Evolutionary conservation across 2,329 filamentous ascomycete species (phyloP), one percentile per base, ranked within the genome.

Genomic region (Lasiodiplodia citricola): DNA sequence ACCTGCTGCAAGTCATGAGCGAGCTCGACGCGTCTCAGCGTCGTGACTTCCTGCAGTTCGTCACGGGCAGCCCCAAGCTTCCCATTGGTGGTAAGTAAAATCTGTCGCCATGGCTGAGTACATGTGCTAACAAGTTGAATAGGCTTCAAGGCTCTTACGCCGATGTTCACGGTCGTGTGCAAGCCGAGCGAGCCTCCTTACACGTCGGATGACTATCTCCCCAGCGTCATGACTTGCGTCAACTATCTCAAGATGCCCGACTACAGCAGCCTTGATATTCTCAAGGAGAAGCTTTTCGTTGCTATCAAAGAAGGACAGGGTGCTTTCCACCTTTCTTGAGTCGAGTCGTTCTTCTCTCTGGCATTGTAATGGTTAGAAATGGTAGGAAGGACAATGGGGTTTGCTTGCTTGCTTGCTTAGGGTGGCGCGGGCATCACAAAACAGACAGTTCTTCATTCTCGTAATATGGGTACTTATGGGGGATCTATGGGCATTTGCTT

Each of bases 191-290:
- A 99, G 77, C 90, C 93, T 18, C 96, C 96, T 1, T 96, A 94
- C 79, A 91, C 91, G 3, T 95, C 95, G 4, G 96, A 99, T 77
- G 96, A 99, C 82, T 99, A 98, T 76, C 87, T 99, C n/a, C 96
- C 96, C 14, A 98, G 94, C 78, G 96, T 99, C 79, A 99, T 99
- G 96, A 99, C 96, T 13, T 99, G 96, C 79, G 96, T 97, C 81
- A 99, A 99, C 81, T 99, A 99, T 79, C 88, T 99, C 75, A 99
- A 99, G 82, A 87, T 99, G 76, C 96, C 96, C 23, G 93, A 99
- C 80, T 99, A 99, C 81, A 95, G 90, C 73, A 89, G 84, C 73
- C 83, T 97, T 71, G 88, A 92, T 1, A 86, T 91, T 64, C 89
- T 99, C 81, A 90, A 87, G 76, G 87, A 91, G 78, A 92, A 93